Evolutionary conservation across 805 yeast genomes (phyloP), one percentile per base, ranked within the genome.

Genomic region (Saturnispora serradocipensis): DNA sequence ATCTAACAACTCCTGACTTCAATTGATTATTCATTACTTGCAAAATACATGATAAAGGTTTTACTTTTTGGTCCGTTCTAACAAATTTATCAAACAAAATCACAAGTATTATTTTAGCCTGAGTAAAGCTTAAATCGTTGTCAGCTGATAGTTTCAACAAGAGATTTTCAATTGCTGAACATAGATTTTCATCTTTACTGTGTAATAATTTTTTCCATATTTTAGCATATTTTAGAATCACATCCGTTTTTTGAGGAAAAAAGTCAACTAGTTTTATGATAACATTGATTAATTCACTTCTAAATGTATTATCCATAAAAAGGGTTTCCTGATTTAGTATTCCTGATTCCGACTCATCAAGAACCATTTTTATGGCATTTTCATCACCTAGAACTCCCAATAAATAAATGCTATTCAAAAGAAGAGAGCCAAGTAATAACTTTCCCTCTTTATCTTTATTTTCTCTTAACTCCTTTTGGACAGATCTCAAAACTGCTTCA

Each of bases 161-260:
- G 6, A 22, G 42, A 18, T 20, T 28, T 28, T 32, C 39, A 34
- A 44, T 43, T 30, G 18, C 32, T 4, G 32, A 11, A 34, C 51
- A 47, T 7, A 54, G 28, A 11, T 36, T 34, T n/a, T 24, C 42
- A 42, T 54, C 50, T 25, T 49, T 54, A 13, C 47, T 50, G 40
- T 50, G 54, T 8, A 52, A 20, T 13, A 52, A 34, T 43, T 38
- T 54, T 25, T 48, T 54, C 51, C 53, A 52, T 5, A 52, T n/a
- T 27, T 38, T 35, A 9, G 47, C 51, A 27, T 20, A 43, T 43
- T 43, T 49, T 27, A 49, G 35, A 32, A 49, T 25, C 9, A 40
- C 30, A 22, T 40, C 44, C 11, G 22, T 40, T 22, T 40, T 25
- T 5, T 22, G 4, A 11, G 44, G 44, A 40, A 13, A 22, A 8